Evolutionary conservation across 192 early-diverging fungal species (phyloP), one percentile per base, ranked within the genome.

Genomic region (Coemansia sp.): DNA sequence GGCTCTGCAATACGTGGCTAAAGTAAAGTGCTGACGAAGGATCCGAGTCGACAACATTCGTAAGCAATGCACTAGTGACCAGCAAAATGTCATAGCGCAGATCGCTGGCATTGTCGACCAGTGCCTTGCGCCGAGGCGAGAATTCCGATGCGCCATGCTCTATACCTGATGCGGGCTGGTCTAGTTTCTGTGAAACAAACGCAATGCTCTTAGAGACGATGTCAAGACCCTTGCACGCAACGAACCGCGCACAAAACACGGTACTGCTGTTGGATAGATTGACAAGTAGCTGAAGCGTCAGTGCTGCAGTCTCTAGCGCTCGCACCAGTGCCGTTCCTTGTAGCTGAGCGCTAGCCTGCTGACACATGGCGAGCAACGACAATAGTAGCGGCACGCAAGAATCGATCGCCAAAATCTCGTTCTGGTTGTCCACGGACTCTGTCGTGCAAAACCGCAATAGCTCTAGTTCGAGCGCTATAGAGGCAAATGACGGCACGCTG

Each of bases 211-310:
- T 79, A 42, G 77, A 74, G 16, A 79, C 77, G 3, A 73, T 38
- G 12, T 72, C 74, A 11, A 84, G 64, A 1, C 82, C 82, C 33
- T 75, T 44, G 24, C 66, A 59, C 18, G 67, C 74, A 54, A 79
- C 42, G 62, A 84, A 84, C 38, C 62, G 77, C 24, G 77, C 61
- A 24, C 82, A 76, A 49, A 78, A 84, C 18, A 22, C 47, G 9
- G 74, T 75, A 68, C 74, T 84, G 70, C 65, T 75, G 62, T 84
- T 78, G 16, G 82, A 78, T 60, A 84, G 43, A 24, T 84, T 84
- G 41, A 84, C 82, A 24, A 84, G 43, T 2, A 84, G 68, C 68
- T 84, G 77, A 16, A 84, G 68, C 60, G 57, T 68, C 31, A 84
- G 60, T 1, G 71, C 77, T 13, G 71, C 67, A 12, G 44, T 69